Conservation (phyloP, 495 filamentous ascomycete species). For the Trichoderma asperelloides region DNA sequence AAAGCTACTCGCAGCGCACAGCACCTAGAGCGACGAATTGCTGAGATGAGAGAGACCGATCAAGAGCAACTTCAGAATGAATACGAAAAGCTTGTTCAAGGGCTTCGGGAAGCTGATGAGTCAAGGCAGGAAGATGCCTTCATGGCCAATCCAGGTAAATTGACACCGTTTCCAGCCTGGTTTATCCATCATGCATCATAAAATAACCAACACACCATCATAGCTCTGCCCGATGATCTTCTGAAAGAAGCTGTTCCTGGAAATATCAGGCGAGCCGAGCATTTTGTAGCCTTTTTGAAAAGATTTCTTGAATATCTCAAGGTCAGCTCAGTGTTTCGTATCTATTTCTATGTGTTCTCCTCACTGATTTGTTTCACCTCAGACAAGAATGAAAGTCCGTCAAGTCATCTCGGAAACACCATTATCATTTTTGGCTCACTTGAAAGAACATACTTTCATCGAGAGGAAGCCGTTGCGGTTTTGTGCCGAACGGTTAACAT, state of each 20-base stretch:
- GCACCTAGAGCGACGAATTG: slow-evolving; percentile 82
- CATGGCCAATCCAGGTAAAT: slow-evolving; percentile 76
- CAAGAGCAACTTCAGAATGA: slow-evolving; percentile 88
- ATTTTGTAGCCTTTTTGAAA: slow-evolving; percentile 91
- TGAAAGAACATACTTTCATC: slow-evolving; percentile 94
- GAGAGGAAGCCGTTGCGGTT: slow-evolving; percentile 94
- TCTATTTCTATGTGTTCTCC: not conserved
- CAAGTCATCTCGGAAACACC: slow-evolving; percentile 97
- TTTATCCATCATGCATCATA: not conserved
- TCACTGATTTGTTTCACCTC: not conserved
- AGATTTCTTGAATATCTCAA: slow-evolving; percentile 97
- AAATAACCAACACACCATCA: not conserved
- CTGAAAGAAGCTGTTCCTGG: slow-evolving; percentile 92
- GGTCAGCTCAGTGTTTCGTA: slow-evolving; percentile 20
- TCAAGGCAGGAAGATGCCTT: slow-evolving; percentile 88
- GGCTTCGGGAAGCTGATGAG: slow-evolving; percentile 78
- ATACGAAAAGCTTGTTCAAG: slow-evolving; percentile 92
- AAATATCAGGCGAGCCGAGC: slow-evolving; percentile 92
- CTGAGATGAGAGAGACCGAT: slow-evolving; percentile 86
- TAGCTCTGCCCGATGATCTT: slow-evolving; percentile 67
- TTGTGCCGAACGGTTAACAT: slow-evolving; percentile 90
- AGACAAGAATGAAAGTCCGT: slow-evolving; percentile 94
- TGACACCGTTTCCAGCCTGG: slow-evolving; percentile 18
- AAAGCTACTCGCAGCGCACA: slow-evolving; percentile 82
- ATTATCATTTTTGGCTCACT: slow-evolving; percentile 82